Evolutionary conservation across 495 filamentous ascomycete genomes (phyloP), one percentile per base, ranked within the genome.

Genomic region (Xylaria scruposa): DNA sequence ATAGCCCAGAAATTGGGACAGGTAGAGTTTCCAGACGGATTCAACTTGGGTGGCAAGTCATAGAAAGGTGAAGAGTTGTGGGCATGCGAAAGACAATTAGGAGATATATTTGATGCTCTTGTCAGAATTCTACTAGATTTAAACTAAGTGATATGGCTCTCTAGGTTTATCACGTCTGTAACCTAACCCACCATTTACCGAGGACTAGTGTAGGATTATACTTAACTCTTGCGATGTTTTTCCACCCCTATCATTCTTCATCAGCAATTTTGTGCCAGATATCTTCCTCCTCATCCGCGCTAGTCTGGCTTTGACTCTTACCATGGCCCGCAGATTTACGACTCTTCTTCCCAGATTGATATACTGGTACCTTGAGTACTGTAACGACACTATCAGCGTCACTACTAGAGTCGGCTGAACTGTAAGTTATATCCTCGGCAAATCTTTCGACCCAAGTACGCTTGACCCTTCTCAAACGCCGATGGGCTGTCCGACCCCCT

Each of bases 1-100:
- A 58, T 80, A 42, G 78, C 78, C 17, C 67, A 75, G 60, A 72
- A 31, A 26, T 47, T 80, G 49, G 78, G 78, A 2, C 73, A 46
- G 36, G 72, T 79, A 5, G 71, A 77, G 15, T 49, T 79, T 31
- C 78, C 78, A 3, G 73, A 76, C 3, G 72, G 72, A 3, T 76
- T 77, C 29, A 73, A 49, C 31, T 8, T 59, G 24, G 33, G 44
- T 17, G 70, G 26, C n/a, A 62, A 47, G 68, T 60, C 13, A 17
- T 67, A 44, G 19, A 12, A 12, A 58, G 42, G 44, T 26, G 62
- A 19, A 15, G 7, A 17, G 44, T 62, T 44, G 3, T 7, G 36
- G 24, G 19, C 15, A 68, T 21, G 17, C 24, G 29, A 15, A 36
- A 13, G 29, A 67, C 44, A 24, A 53, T 44, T 44, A 44, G 38